Conservation (phyloP, 2,329 filamentous ascomycete species). For the Colletotrichum sp. region DNA sequence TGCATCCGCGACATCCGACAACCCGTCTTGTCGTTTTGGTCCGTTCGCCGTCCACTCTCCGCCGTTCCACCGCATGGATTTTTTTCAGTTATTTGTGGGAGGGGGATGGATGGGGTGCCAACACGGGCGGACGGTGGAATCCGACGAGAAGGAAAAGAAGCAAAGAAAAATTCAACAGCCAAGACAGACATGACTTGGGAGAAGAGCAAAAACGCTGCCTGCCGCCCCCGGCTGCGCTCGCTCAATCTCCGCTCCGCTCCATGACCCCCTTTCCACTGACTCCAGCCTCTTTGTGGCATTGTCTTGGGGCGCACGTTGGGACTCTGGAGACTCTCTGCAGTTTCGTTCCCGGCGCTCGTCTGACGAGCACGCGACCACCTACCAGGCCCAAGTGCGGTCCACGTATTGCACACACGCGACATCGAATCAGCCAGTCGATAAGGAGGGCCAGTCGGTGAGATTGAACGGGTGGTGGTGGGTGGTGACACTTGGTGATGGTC, state of each 20-base stretch:
- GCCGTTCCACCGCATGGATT: background rate
- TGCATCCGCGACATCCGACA: constrained; percentile 19
- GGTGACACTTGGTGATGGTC: background rate
- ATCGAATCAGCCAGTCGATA: background rate
- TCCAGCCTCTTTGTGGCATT: background rate
- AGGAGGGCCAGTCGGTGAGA: background rate
- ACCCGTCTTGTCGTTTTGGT: constrained; percentile 14
- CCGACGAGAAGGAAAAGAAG: background rate
- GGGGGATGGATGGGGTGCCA: background rate
- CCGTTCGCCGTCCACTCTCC: background rate
- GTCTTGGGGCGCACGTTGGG: background rate
- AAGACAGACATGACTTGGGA: background rate
- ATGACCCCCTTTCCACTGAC: background rate
- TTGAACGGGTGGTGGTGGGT: background rate
- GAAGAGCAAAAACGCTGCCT: background rate
- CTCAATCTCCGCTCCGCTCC: background rate
- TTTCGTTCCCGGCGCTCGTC: background rate
- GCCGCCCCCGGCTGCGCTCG: background rate
- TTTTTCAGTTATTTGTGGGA: background rate
- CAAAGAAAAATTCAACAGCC: background rate
- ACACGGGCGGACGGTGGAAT: background rate
- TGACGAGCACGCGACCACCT: background rate
- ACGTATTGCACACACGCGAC: background rate
- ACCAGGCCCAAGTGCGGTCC: background rate
- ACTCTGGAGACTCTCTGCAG: background rate